Evolutionary conservation across 2,329 filamentous ascomycete genomes (phyloP), one percentile per base, ranked within the genome.

Genomic region (Pezicula carpinea): DNA sequence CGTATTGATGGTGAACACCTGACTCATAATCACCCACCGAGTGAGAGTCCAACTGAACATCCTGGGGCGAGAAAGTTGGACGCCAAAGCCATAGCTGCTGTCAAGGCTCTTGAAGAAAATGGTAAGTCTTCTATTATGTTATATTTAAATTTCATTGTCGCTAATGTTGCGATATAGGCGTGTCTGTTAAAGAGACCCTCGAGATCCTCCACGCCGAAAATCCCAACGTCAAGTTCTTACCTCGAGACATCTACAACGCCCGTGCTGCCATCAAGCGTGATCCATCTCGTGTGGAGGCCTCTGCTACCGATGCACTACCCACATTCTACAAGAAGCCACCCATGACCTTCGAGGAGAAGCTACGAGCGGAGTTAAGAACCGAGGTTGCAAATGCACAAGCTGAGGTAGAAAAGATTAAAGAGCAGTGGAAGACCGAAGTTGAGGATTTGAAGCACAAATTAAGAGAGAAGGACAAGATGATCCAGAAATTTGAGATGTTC

Each of bases 311-410:
- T 55, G 73, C 82, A 51, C 71, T 78, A 32, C 77, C 80, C 17
- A 76, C 80, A 23, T 84, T 84, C 49, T 84, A 84, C 59, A 84
- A 79, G 66, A 84, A 84, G 62, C 79, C 80, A 4, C 73, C 77
- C 22, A 75, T 79, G 42, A 80, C 79, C 3, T 72, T 80, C 3
- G 81, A 85, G 57, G 81, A 85, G 57, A 76, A 79, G 21, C 81
- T 85, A 48, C 72, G 79, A 18, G 74, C 80, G 2, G 81, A 85
- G 49, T 68, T 84, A 6, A 69, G 81, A 36, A 74, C 75, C 38
- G 79, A 85, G 58, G 71, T 85, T 5, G 74, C 76, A 29, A 80
- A 79, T 56, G 70, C 74, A 4, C 73, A 74, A 44, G 76, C 80
- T 31, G 80, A 84, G 43, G 57, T 78, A 17, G 73, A 73, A 47